phyloP scores from a whole-genome alignment of 192 early-diverging fungal genomes.

The Umbelopsis sp. region DNA sequence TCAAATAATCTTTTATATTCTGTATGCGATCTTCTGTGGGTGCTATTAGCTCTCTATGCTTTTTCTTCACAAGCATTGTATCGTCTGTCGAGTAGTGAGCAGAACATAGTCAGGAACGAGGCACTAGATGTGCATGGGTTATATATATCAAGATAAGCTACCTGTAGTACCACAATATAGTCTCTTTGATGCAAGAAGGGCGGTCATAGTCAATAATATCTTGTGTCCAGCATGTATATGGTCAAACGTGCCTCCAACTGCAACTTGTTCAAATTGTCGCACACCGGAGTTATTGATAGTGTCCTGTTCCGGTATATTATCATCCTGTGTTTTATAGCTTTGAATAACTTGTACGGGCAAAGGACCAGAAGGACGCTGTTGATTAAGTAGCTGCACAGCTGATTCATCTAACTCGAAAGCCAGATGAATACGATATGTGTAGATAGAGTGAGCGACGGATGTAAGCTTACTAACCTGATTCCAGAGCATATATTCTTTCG shows the following conservation, averaged over 20 bases:
- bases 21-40: slow-evolving; percentile 61
- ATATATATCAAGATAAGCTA: slow-evolving; percentile 29
- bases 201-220: slow-evolving; percentile 84
- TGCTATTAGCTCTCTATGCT: slow-evolving; percentile 67
- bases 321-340: neutral
- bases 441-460: neutral
- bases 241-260: slow-evolving; percentile 96
- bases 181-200: slow-evolving; percentile 62
- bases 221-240: slow-evolving; percentile 95
- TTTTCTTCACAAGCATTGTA: slow-evolving; percentile 70
- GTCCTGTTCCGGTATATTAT: neutral
- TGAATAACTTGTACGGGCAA: neutral
- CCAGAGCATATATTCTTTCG: neutral
- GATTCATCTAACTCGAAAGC: neutral
- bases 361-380: neutral
- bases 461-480: neutral
- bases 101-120: neutral
- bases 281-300: neutral
- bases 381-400: neutral
- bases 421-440: neutral
- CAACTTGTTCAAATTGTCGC: slow-evolving; percentile 49
- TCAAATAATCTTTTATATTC: slow-evolving; percentile 63
- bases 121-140: neutral
- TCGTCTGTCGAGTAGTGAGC: slow-evolving; percentile 53
- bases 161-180: slow-evolving; percentile 77